phyloP scores from a whole-genome alignment of 2,329 filamentous ascomycete genomes.

The Fusarium mundagurra region DNA sequence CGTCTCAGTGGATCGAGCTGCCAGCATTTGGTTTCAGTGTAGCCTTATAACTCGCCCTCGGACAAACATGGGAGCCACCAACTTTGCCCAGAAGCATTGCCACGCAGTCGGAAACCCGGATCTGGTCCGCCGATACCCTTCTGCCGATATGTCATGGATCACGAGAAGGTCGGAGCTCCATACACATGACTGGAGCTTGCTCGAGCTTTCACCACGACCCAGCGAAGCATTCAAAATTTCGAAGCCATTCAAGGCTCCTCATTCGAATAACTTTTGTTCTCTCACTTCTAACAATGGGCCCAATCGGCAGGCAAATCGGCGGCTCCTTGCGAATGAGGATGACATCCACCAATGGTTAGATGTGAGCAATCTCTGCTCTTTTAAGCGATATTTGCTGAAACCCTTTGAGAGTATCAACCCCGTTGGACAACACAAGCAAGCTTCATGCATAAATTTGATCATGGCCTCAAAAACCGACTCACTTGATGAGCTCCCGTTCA shows the following conservation, averaged over 20 bases:
- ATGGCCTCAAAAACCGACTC: neutral
- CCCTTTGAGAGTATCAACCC: no score
- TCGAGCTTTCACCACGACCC: neutral
- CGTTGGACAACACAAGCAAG: no score
- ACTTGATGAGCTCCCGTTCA: neutral
- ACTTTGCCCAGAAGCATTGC: neutral
- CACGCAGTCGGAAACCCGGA: neutral
- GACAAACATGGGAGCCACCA: neutral
- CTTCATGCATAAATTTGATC: neutral
- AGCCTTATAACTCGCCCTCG: neutral
- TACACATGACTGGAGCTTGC: neutral
- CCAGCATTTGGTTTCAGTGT: no score
- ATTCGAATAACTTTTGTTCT: no score
- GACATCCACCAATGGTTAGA: neutral
- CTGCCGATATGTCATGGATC: neutral
- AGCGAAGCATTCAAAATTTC: neutral
- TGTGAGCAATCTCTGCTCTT: no score
- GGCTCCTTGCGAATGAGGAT: neutral
- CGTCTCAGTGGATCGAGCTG: no score
- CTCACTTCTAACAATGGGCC: neutral
- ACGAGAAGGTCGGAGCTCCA: neutral
- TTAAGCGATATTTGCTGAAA: no score
- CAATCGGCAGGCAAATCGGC: neutral
- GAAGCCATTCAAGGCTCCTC: no score
- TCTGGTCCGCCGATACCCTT: no score